Conservation (phyloP, 2,329 filamentous ascomycete species). For the Leptographium radiaticola region DNA sequence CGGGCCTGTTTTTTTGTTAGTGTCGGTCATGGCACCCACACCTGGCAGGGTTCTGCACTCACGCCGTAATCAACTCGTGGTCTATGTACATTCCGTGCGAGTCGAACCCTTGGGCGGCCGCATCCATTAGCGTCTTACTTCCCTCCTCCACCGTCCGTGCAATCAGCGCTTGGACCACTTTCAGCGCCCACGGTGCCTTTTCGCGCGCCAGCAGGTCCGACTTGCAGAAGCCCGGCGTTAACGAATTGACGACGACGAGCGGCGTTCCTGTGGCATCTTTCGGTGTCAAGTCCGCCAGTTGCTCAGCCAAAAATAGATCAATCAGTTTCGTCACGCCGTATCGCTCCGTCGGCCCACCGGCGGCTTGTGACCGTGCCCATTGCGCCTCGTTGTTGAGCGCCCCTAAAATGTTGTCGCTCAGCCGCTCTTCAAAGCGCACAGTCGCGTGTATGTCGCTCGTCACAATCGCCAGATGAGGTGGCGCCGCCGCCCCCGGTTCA, state of each 20-base stretch:
- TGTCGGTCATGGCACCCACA: background rate
- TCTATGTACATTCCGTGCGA: background rate
- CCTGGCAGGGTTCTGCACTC: background rate
- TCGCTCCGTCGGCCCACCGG: constrained; percentile 3
- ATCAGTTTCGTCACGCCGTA: constrained; percentile 18
- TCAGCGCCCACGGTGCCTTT: background rate
- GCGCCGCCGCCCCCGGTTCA: background rate
- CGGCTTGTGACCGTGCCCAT: constrained; percentile 14
- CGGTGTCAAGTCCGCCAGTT: constrained; percentile 13
- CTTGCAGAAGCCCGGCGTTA: constrained; percentile 27
- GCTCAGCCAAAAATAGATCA: constrained; percentile 12
- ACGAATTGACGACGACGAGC: constrained; percentile 21
- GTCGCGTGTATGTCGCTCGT: background rate
- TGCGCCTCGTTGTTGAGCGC: constrained; percentile 16
- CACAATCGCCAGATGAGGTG: background rate
- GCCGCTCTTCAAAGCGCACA: background rate
- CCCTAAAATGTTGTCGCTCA: constrained; percentile 13
- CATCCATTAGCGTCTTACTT: background rate
- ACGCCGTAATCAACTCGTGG: background rate
- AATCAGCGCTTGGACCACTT: background rate
- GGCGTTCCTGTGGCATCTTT: background rate
- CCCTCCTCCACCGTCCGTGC: background rate
- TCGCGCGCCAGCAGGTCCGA: constrained; percentile 14
- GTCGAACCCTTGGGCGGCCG: background rate
- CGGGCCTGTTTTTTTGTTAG: background rate